phyloP scores from a whole-genome alignment of 2,329 filamentous ascomycete species.

The Ophiostoma ips region DNA sequence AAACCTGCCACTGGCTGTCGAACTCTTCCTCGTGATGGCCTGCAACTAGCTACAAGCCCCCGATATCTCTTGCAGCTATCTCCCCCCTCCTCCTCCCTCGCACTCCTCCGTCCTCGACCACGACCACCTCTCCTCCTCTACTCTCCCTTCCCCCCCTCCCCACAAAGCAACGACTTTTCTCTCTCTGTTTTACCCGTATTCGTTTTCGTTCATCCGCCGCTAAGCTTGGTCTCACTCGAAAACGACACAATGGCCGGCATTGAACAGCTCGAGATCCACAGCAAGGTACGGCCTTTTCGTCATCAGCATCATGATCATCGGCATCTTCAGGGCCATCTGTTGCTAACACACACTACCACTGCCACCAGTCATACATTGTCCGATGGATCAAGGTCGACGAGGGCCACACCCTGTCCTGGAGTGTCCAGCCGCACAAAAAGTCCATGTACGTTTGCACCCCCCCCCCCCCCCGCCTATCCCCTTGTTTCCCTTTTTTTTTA shows the following conservation, averaged over 20 bases:
- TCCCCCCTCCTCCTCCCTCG: neutral
- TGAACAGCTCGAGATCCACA: conserved; percentile 93
- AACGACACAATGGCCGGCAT: conserved; percentile 65
- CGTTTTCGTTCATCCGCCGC: neutral
- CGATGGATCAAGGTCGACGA: conserved; percentile 90
- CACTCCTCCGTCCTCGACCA: neutral
- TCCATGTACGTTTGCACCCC: conserved; percentile 51
- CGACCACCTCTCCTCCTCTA: neutral
- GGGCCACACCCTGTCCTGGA: conserved; percentile 92
- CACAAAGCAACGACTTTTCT: no score
- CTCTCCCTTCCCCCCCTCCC: neutral
- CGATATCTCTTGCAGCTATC: neutral
- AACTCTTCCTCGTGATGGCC: neutral
- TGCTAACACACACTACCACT: no score
- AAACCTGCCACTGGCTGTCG: no score
- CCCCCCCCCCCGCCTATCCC: no score
- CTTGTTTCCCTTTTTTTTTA: no score
- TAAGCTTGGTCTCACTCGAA: neutral
- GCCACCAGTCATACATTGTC: conserved; percentile 84
- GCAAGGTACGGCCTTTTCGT: conserved; percentile 51
- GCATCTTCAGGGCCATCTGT: neutral
- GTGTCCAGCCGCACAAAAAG: conserved; percentile 93
- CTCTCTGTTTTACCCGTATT: neutral
- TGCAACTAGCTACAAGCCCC: neutral
- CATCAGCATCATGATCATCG: neutral